These are phyloP conservation scores for Aspergillus sp. DNA, from an alignment of 2,329 filamentous ascomycete species.

Conservation along the genomic window DNA sequence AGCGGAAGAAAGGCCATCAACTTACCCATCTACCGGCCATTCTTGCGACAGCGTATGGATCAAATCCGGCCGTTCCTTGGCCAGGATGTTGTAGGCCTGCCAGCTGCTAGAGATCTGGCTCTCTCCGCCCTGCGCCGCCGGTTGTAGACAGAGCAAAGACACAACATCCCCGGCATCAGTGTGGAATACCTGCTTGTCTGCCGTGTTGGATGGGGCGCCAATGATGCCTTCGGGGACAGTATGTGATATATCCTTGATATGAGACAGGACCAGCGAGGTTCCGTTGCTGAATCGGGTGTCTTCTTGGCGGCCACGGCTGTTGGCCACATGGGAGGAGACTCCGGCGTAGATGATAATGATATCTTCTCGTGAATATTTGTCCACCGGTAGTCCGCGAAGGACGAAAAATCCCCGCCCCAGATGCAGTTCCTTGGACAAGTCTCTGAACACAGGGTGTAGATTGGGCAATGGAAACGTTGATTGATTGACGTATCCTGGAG, in stretches of 20 bases:
- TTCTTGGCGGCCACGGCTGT: conserved; percentile 20
- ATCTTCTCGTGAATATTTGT: conserved; percentile 27
- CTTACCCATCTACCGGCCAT: conserved; percentile 24
- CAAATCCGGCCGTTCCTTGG: conserved; percentile 40
- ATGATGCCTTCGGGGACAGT: too few relatives aligned
- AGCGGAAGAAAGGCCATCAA: too few relatives aligned
- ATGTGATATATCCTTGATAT: conserved; percentile 2
- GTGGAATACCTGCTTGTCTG: conserved; percentile 34
- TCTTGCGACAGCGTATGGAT: conserved; percentile 38
- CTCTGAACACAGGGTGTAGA: conserved; percentile 23
- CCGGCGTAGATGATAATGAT: conserved; percentile 37
- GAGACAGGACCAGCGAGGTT: conserved; percentile 10
- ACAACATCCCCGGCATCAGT: conserved; percentile 46
- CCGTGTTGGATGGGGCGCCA: neutral
- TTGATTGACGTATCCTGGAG: conserved; percentile 33
- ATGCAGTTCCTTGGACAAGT: conserved; percentile 30
- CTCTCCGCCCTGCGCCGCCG: conserved; percentile 39
- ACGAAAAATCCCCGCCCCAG: conserved; percentile 38
- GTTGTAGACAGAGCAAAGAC: conserved; percentile 36
- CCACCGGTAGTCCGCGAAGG: conserved; percentile 34
- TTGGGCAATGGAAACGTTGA: conserved; percentile 38
- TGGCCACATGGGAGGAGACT: conserved; percentile 35
- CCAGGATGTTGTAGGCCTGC: conserved; percentile 45
- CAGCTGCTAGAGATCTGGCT: conserved; percentile 43
- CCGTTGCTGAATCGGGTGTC: too few relatives aligned